These are phyloP conservation scores for Talaromyces sp. DNA, from an alignment of 2,329 filamentous ascomycete genomes.

Conservation along the genomic window DNA sequence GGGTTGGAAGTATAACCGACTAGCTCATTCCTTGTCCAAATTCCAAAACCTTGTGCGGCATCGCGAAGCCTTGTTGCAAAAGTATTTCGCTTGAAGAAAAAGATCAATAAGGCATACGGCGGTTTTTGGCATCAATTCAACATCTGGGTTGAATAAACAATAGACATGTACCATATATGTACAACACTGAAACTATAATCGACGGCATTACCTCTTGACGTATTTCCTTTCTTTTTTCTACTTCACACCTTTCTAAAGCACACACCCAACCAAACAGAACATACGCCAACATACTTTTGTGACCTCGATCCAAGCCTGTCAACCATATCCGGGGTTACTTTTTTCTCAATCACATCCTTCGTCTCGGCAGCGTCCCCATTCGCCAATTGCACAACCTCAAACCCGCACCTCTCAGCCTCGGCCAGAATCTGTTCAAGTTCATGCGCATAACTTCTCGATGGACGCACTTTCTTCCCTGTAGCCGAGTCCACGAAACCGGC, in stretches of 20 bases:
- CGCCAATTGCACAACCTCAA: conserved; percentile 40
- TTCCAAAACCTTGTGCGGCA: conserved; percentile 64
- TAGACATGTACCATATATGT: conserved; percentile 17
- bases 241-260: conserved; percentile 39
- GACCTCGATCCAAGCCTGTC: conserved; percentile 58
- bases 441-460: conserved; percentile 59
- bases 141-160: not conserved
- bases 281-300: conserved; percentile 58
- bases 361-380: conserved; percentile 6
- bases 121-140: not conserved
- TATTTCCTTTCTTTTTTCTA: not conserved
- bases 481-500: conserved; percentile 58
- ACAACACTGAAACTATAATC: conserved; percentile 10
- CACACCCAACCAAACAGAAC: conserved; percentile 52
- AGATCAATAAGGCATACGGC: not conserved
- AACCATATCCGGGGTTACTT: conserved; percentile 53
- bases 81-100: conserved; percentile 41
- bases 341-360: conserved; percentile 38
- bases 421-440: conserved; percentile 50
- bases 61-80: conserved; percentile 53
- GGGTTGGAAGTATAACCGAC: conserved; percentile 60
- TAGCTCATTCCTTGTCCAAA: conserved; percentile 55
- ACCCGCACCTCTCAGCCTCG: conserved; percentile 47
- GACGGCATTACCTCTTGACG: not conserved
- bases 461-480: conserved; percentile 56